A percentile compares a stretch with the other conserved stretches of the same genome.
Evolutionary conservation across 225 moss, liverwort and hornwort species (phyloP).

Genomic region (Marchantia polymorpha): DNA sequence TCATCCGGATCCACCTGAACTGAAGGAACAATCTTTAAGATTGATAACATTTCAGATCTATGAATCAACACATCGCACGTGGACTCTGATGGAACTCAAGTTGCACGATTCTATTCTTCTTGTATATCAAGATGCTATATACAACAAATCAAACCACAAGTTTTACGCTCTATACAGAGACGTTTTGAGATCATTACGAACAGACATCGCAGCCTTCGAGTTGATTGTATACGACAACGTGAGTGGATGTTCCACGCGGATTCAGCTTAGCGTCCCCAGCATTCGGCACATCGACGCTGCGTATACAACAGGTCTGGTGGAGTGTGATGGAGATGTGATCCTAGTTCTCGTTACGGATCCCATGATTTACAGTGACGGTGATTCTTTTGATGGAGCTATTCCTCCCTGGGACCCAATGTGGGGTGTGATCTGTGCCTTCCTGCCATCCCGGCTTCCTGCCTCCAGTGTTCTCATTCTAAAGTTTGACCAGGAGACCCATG

Average conservation of each 20-base stretch:
- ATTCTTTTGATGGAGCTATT: background rate
- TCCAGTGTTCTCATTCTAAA: background rate
- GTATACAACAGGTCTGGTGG: background rate
- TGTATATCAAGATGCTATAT: background rate
- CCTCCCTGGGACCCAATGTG: no score
- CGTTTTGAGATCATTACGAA: background rate
- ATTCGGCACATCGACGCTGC: background rate
- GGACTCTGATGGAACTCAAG: background rate
- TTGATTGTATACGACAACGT: background rate
- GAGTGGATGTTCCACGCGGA: background rate
- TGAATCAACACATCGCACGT: background rate
- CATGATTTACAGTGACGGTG: background rate
- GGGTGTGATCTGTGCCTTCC: background rate
- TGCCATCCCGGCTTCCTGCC: background rate
- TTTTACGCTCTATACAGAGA: background rate
- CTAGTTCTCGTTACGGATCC: background rate
- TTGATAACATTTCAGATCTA: conserved; percentile 4
- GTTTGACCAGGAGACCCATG: background rate
- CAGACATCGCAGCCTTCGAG: background rate
- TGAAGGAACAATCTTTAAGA: background rate
- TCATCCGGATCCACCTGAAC: conserved; percentile 5
- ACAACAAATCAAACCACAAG: background rate
- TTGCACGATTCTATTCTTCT: background rate
- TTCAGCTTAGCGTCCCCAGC: background rate
- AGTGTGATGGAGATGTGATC: background rate